Base-by-base conservation (phyloP, 441 rosid genomes). In the Jatropha podagrica region DNA sequence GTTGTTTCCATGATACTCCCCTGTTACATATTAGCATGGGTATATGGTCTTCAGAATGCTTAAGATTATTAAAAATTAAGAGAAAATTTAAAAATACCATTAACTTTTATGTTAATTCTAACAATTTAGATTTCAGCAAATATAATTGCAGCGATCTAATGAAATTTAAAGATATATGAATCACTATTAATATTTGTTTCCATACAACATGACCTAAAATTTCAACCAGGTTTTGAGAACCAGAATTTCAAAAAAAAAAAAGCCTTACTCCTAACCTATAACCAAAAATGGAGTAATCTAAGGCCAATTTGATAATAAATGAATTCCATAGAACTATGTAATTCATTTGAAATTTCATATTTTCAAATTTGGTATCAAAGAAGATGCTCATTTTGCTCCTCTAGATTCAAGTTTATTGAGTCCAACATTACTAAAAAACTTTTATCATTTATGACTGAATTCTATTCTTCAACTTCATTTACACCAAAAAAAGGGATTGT, bases 1-100 rank as follows among this genome's bases (percentile, higher is more conserved):
- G 81, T 96, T 96, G 90, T 96, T 96, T 77, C 95, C 97, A 85
- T 96, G 99, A 84, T 96, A 94, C 85, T 96, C 99, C 59, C 99
- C 99, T 96, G 76, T 51, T 64, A 4, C 12, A 49, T 62, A 14
- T 64, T 40, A 51, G 12, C 3, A 0, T 12, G 65, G 27, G 66
- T 9, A 56, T 51, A 37, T 5, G 70, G 42, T 55, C 60, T 75
- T 58, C 41, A 73, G 65, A 66, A 78, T 52, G 42, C 64, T 37
- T 12, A 42, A 23, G 55, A 13, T 51, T 62, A 20, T 37, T 12
- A 67, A 23, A 4, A 77, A 54, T 64, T 37, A 32, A 68, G 61
- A 51, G 55, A 61, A 51, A 17, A 49, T 55, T 51, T 13, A 52
- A 72, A 55, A 27, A 18, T 55, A 54, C 15, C 13, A 5, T 18